phyloP scores from a whole-genome alignment of 192 early-diverging fungal species.

The Phlyctochytrium arcticum region DNA sequence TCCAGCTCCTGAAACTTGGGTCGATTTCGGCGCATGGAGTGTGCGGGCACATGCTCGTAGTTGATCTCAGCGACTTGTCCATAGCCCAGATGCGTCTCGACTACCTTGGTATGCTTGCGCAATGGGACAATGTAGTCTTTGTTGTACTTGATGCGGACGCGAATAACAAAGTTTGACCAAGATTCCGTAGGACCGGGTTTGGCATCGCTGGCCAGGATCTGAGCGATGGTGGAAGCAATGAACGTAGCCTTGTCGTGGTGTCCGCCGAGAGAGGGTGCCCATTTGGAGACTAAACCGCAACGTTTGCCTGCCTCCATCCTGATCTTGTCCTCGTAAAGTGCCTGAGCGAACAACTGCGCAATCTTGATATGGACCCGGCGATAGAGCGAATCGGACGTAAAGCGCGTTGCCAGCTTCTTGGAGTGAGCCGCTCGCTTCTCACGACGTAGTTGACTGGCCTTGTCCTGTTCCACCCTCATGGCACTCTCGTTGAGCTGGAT shows the following conservation, averaged over 20 bases:
- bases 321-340: neutral
- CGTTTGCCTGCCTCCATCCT: neutral
- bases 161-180: neutral
- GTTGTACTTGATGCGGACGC: neutral
- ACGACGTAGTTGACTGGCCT: neutral
- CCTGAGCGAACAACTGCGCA: neutral
- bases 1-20: neutral
- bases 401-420: neutral
- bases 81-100: neutral
- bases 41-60: neutral
- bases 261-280: neutral
- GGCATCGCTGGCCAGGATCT: neutral
- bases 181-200: neutral
- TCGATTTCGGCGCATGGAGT: neutral
- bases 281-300: neutral
- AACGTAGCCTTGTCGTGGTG: conserved; percentile 4
- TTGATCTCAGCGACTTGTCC: neutral
- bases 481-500: neutral
- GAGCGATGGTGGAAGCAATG: neutral
- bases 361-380: neutral
- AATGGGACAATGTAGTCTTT: neutral
- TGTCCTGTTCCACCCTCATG: neutral
- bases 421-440: neutral
- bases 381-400: neutral
- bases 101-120: neutral